Base-by-base conservation (phyloP, 176 grass and related monocot genomes). In the Zoysia pacifica region DNA sequence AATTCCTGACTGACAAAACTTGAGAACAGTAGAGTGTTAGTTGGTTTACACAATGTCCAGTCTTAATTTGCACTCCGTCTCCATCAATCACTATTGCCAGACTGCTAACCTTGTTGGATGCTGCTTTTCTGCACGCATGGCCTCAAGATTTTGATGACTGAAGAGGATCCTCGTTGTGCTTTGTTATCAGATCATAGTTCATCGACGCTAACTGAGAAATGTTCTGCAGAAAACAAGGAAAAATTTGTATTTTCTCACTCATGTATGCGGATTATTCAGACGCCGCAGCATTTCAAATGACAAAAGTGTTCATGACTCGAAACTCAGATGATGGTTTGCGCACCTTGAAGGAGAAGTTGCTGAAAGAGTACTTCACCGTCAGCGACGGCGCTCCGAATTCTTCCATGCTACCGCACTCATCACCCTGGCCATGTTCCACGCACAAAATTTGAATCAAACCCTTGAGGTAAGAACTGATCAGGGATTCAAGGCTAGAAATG, bases 301-400 rank as follows among this genome's bases (percentile, higher is more conserved):
- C 19, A 67, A 70, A 53, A 7, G 18, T 0, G 2, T 11, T 39
- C 3, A 1, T 5, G 52, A 13, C 5, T 13, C 2, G 14, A 37
- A n/a, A 14, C 52, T 66, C 63, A 55, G 76, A 54, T 28, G 42
- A 67, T 67, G 44, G n/a, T 38, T 76, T 63, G 28, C 28, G 28
- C 28, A 91, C 95, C 92, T 98, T 98, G 77, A 98, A 98, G 10
- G 96, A 98, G 72, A 98, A 98, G 84, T 98, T 98, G 54, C 96
- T 98, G 84, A 98, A 98, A 28, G 96, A 98, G 58, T 98, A 98
- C 60, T 91, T 98, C 65, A 93, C 90, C 9, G 88, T 62, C 40
- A 89, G 70, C 4, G 81, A 88, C 2, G 88, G 89, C 5, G 80
- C 86, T 20, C 83, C 88, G 20, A 98, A 94, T 66, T 98, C 96